These are phyloP conservation scores for Colletotrichum sp. DNA, from an alignment of 2,329 filamentous ascomycete species.

Conservation along the genomic window DNA sequence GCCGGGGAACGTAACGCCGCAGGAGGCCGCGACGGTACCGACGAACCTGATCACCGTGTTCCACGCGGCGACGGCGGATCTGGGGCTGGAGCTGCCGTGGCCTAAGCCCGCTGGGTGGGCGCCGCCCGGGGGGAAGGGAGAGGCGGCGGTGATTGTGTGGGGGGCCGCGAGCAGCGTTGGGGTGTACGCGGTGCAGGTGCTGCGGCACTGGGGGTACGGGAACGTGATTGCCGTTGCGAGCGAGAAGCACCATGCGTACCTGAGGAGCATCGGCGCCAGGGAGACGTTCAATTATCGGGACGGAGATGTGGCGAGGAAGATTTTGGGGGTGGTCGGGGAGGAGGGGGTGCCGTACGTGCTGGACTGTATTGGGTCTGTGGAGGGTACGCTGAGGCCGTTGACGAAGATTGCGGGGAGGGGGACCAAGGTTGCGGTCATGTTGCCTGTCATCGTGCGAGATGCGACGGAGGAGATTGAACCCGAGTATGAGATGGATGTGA, in stretches of 20 bases:
- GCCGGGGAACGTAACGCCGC: constrained; percentile 41
- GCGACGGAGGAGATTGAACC: constrained; percentile 51
- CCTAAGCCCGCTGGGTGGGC: constrained; percentile 50
- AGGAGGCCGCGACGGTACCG: constrained; percentile 57
- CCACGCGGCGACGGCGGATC: constrained; percentile 54
- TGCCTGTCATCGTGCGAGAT: constrained; percentile 63
- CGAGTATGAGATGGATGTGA: constrained; percentile 59
- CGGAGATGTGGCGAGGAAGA: constrained; percentile 36
- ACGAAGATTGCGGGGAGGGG: constrained; percentile 54
- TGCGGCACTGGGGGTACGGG: constrained; percentile 56
- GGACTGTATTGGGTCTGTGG: constrained; percentile 60
- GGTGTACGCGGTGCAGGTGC: constrained; percentile 52
- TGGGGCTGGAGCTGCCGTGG: constrained; percentile 61
- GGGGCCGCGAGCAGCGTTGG: constrained; percentile 59
- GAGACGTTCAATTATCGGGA: constrained; percentile 54
- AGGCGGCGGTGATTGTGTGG: constrained; percentile 53
- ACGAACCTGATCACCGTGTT: constrained; percentile 66
- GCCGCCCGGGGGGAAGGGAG: constrained; percentile 27
- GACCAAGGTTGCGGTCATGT: constrained; percentile 59
- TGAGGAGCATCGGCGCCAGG: constrained; percentile 47
- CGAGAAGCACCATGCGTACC: constrained; percentile 45
- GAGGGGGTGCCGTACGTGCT: constrained; percentile 49
- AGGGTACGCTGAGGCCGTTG: constrained; percentile 52
- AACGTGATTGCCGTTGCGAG: constrained; percentile 54
- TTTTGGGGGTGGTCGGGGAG: constrained; percentile 30